A percentile compares a stretch with the other conserved stretches of the same genome.
Evolutionary conservation across 2,329 filamentous ascomycete genomes (phyloP).

Genomic region (Hymenoscyphus fructigenus): DNA sequence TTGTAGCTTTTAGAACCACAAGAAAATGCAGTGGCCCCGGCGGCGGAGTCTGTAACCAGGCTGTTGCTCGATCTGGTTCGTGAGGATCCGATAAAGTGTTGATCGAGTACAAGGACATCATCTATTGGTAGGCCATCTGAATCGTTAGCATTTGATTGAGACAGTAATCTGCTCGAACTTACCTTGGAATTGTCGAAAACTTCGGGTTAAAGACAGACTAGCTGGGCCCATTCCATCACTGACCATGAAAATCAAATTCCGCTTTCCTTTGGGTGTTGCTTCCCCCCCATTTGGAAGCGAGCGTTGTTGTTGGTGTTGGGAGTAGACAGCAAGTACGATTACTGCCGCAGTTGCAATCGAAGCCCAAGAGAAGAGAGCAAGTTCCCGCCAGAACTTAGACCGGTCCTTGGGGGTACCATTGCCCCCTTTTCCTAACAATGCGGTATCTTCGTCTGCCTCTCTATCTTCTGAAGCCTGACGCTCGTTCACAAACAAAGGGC

Average conservation of each 20-base stretch:
- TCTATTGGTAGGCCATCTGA: conserved; percentile 66
- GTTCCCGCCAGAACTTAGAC: conserved; percentile 67
- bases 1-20: conserved; percentile 96
- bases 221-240: conserved; percentile 98
- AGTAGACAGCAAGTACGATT: conserved; percentile 76
- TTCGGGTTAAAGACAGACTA: conserved; percentile 80
- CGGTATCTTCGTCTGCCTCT: conserved; percentile 47
- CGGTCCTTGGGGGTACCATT: conserved; percentile 33
- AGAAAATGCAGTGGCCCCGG: conserved; percentile 95
- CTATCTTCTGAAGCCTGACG: conserved; percentile 53
- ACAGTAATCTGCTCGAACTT: background rate
- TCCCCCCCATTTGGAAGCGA: conserved; percentile 13
- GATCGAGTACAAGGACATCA: conserved; percentile 77
- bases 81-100: conserved; percentile 86
- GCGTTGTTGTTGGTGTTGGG: conserved; percentile 60
- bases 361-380: conserved; percentile 79
- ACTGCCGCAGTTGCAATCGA: conserved; percentile 75
- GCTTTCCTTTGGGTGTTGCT: conserved; percentile 59
- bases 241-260: conserved; percentile 98
- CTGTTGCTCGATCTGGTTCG: conserved; percentile 82
- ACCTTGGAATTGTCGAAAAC: conserved; percentile 75
- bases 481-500: conserved; percentile 36
- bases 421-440: conserved; percentile 36
- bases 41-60: conserved; percentile 90
- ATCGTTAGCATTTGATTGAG: conserved; percentile 4